phyloP scores from a whole-genome alignment of 495 filamentous ascomycete species.

The Aspergillus funiculosus region DNA sequence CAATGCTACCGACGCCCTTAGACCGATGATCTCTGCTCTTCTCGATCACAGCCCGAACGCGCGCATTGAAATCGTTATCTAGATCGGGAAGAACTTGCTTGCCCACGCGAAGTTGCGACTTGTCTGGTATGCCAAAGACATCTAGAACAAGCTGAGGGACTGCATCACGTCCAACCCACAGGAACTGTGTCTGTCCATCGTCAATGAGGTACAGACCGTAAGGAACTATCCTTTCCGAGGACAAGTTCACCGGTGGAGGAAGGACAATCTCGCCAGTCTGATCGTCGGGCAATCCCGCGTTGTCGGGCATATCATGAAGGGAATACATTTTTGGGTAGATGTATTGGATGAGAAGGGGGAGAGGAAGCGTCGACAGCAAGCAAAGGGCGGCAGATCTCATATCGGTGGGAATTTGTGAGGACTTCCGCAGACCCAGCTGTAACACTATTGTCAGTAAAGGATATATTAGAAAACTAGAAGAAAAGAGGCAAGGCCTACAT shows the following conservation, averaged over 20 bases:
- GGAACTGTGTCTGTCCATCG: constrained; percentile 94
- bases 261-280: constrained; percentile 82
- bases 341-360: constrained; percentile 91
- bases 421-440: constrained; percentile 86
- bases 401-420: constrained; percentile 92
- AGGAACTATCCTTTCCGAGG: constrained; percentile 77
- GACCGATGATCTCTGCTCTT: constrained; percentile 85
- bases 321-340: constrained; percentile 94
- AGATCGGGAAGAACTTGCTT: constrained; percentile 80
- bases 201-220: constrained; percentile 98
- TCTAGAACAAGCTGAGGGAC: constrained; percentile 83
- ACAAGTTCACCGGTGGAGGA: constrained; percentile 79
- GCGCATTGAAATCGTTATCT: constrained; percentile 94
- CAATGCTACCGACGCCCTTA: constrained; percentile 83
- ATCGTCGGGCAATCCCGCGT: constrained; percentile 76
- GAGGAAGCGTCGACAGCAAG: constrained; percentile 83
- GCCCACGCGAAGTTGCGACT: constrained; percentile 78
- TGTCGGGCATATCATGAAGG: constrained; percentile 97
- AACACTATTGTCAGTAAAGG: constrained; percentile 19
- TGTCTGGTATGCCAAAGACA: constrained; percentile 80
- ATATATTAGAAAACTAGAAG: constrained; percentile 4
- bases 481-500: constrained; percentile 49
- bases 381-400: constrained; percentile 91
- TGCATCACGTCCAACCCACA: constrained; percentile 92
- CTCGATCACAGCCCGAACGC: constrained; percentile 78